Base-by-base conservation (phyloP, 2,329 filamentous ascomycete genomes). In the Pseudopyrenochaeta lycopersici region DNA sequence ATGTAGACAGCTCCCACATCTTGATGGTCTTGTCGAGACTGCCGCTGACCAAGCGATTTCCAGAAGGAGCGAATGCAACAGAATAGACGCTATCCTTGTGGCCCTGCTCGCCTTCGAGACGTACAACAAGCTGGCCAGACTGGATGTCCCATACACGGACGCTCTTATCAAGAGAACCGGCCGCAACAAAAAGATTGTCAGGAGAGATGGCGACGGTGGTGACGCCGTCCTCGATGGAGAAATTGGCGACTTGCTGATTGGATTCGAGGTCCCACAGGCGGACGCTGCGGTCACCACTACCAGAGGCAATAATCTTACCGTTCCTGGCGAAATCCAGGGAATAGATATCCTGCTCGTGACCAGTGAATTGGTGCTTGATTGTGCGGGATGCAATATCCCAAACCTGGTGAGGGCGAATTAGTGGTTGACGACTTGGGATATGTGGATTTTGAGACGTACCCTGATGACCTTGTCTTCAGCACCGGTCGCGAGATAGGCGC, bases 341-440 rank as follows among this genome's bases (percentile, higher is more conserved):
- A 78, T 98, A 98, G 60, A 99, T 99, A 64, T 99, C 95, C 77
- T 99, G 94, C 77, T 99, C 95, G 77, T 99, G 95, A 20, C 95
- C 95, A n/a, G 88, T 85, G 78, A 99, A 98, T 33, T 92, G 92
- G 73, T 95, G 92, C 69, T 92, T 91, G 73, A 99, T 98, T 7
- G 86, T 88, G 65, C 92, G 86, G 51, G 81, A 85, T 49, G 85
- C 83, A 66, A 99, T 98, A 74, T 99, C 95, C 95, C 95, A 99
- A 46, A 99, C 92, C 90, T 94, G 35, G 17, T 35, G 17, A 20
- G 21, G 4, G 36, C 7, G 29, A 17, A 47, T 62, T 43, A 66
- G 49, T 18, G 17, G 36, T 43, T 35, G 42, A 40, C 54, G n/a
- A 39, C 18, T 14, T 20, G 39, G 38, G 38, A 27, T 7, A 2